These are phyloP conservation scores for Globisporangium radiosum DNA, from an alignment of 352 stramenopile species.

Conservation along the genomic window DNA sequence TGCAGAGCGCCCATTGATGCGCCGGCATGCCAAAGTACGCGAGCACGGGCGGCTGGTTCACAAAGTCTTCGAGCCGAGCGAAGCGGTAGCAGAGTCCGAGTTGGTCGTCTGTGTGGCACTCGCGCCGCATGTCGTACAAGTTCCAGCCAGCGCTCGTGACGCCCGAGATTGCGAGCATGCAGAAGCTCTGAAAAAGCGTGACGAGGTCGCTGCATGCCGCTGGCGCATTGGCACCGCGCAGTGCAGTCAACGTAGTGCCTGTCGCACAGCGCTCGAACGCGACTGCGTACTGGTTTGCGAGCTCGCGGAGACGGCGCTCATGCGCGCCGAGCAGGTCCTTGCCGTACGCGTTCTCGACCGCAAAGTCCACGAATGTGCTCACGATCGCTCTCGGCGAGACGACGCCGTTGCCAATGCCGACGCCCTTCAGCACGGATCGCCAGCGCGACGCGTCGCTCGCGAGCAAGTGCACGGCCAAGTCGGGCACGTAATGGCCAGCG, in stretches of 20 bases:
- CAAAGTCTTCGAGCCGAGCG: constrained; percentile 40
- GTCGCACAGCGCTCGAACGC: constrained; percentile 12
- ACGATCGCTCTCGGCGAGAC: constrained; percentile 45
- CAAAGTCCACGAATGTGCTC: constrained; percentile 49
- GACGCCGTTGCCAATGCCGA: constrained; percentile 81
- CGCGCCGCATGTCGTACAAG: constrained; percentile 59
- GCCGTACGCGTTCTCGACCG: constrained; percentile 30
- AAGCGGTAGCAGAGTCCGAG: constrained; percentile 65
- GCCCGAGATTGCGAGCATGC: constrained; percentile 4
- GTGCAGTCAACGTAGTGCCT: background rate
- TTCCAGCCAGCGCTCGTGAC: constrained; percentile 33
- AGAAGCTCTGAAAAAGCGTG: constrained; percentile 13
- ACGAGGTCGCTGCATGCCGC: constrained; percentile 21
- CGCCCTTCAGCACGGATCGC: constrained; percentile 51
- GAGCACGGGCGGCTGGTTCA: constrained; percentile 35
- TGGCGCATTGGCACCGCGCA: background rate
- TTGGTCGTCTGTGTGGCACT: constrained; percentile 40
- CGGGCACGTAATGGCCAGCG: constrained; percentile 92
- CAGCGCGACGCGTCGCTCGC: constrained; percentile 22
- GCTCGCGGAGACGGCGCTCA: constrained; percentile 6
- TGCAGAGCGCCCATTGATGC: constrained; percentile 46
- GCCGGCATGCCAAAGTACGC: constrained; percentile 36
- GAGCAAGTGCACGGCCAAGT: constrained; percentile 77
- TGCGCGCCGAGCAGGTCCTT: constrained; percentile 28
- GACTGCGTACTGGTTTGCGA: constrained; percentile 15